These are phyloP conservation scores for Ogataea zsoltii DNA, from an alignment of 805 yeast genomes.

Conservation along the genomic window DNA sequence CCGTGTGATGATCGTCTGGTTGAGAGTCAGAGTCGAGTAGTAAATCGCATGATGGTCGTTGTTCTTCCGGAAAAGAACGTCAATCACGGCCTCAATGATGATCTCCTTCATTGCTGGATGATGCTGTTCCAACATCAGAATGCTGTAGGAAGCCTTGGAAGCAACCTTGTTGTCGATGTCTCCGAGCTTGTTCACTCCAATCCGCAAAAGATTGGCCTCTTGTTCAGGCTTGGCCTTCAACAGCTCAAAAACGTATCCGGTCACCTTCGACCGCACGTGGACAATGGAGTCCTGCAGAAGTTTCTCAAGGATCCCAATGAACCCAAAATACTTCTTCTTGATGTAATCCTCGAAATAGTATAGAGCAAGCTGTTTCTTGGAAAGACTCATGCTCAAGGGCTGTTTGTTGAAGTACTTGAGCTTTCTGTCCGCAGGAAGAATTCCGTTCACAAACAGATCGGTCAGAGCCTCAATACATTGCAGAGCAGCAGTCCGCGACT, in stretches of 20 bases:
- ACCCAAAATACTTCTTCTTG: constrained; percentile 71
- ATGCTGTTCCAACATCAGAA: constrained; percentile 78
- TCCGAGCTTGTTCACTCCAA: constrained; percentile 93
- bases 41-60: constrained; percentile 87
- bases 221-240: constrained; percentile 91
- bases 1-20: constrained; percentile 86
- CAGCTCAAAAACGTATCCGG: constrained; percentile 76
- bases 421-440: constrained; percentile 86
- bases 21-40: constrained; percentile 83
- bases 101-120: constrained; percentile 96
- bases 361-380: constrained; percentile 61
- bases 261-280: constrained; percentile 78
- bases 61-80: constrained; percentile 69
- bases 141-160: constrained; percentile 80
- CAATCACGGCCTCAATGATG: constrained; percentile 76
- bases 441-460: constrained; percentile 82
- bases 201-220: constrained; percentile 83
- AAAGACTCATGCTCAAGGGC: constrained; percentile 46
- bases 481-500: constrained; percentile 88
- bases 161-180: constrained; percentile 89
- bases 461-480: constrained; percentile 87
- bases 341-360: constrained; percentile 89
- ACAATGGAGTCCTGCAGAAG: constrained; percentile 89
- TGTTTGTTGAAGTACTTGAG: constrained; percentile 78
- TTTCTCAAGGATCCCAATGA: constrained; percentile 74